Conservation (phyloP, 164 flowering plant genomes). For the Umbellularia californica region DNA sequence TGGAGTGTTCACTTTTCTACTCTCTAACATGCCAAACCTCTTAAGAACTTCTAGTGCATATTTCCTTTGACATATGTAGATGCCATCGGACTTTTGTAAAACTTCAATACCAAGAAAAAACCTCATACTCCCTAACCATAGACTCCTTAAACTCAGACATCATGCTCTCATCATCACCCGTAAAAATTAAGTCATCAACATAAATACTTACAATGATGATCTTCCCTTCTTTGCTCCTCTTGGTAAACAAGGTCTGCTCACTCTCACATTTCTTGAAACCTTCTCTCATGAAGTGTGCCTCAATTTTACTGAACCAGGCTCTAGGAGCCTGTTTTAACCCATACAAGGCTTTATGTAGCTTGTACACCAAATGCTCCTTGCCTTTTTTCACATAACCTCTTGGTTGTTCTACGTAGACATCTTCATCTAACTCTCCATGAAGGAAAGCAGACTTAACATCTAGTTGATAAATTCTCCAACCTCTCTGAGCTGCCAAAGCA, state of each 20-base stretch:
- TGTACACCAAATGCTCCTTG: constrained; percentile 13
- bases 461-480: no score
- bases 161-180: constrained; percentile 9
- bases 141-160: constrained; percentile 12
- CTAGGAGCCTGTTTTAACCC: no score
- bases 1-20: no score
- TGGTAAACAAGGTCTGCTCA: constrained; percentile 17
- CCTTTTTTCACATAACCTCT: no score
- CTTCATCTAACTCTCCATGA: no score
- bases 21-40: constrained; percentile 7
- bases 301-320: constrained; percentile 6
- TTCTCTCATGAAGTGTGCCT: constrained; percentile 9
- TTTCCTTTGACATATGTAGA: constrained; percentile 21
- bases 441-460: no score
- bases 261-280: constrained; percentile 11
- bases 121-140: constrained; percentile 8
- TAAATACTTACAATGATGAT: constrained; percentile 10
- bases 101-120: constrained; percentile 24
- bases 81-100: constrained; percentile 15
- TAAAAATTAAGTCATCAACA: constrained; percentile 18
- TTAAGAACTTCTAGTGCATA: constrained; percentile 21
- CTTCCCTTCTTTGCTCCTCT: neutral
- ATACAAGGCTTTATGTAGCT: no score
- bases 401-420: no score
- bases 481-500: no score